These are phyloP conservation scores for Climacium dendroides DNA, from an alignment of 225 moss, liverwort and hornwort species.

Conservation along the genomic window DNA sequence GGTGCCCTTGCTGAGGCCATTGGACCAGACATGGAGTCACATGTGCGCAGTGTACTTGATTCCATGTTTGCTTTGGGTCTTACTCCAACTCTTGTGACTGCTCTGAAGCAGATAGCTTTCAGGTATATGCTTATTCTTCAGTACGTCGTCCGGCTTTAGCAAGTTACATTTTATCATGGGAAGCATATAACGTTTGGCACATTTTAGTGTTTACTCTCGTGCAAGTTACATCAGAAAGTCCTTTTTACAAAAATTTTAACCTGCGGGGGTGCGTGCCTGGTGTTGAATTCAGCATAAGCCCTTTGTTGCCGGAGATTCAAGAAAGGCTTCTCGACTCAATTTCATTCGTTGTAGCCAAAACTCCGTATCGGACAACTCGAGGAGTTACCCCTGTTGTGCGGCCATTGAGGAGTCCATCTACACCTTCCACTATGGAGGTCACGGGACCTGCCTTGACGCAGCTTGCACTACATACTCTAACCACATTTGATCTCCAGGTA, in stretches of 20 bases:
- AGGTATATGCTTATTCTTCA: slow-evolving; percentile 30
- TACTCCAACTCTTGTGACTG: slow-evolving; percentile 49
- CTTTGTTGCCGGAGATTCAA: slow-evolving; percentile 73
- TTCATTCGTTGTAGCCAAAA: slow-evolving; percentile 85
- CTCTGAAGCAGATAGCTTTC: slow-evolving; percentile 64
- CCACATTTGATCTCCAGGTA: slow-evolving; percentile 88
- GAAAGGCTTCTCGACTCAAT: slow-evolving; percentile 86
- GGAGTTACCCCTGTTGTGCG: slow-evolving; percentile 41
- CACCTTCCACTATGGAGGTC: slow-evolving; percentile 47
- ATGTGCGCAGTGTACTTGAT: slow-evolving; percentile 64
- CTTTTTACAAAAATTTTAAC: background rate
- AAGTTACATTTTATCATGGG: background rate
- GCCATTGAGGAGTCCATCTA: slow-evolving; percentile 31
- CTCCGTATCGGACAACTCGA: slow-evolving; percentile 61
- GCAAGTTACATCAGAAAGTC: background rate
- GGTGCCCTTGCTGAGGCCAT: slow-evolving; percentile 84
- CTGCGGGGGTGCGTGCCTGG: background rate
- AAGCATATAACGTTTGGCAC: background rate
- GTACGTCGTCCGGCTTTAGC: background rate
- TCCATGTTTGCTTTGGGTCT: slow-evolving; percentile 83
- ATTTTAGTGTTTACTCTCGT: background rate
- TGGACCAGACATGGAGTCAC: slow-evolving; percentile 65
- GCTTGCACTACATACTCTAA: slow-evolving; percentile 79
- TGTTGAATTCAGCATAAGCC: slow-evolving; percentile 43
- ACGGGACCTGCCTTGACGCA: slow-evolving; percentile 78